Evolutionary conservation across 495 filamentous ascomycete species (phyloP), one percentile per base, ranked within the genome.

Genomic region (Podospora appendiculata): DNA sequence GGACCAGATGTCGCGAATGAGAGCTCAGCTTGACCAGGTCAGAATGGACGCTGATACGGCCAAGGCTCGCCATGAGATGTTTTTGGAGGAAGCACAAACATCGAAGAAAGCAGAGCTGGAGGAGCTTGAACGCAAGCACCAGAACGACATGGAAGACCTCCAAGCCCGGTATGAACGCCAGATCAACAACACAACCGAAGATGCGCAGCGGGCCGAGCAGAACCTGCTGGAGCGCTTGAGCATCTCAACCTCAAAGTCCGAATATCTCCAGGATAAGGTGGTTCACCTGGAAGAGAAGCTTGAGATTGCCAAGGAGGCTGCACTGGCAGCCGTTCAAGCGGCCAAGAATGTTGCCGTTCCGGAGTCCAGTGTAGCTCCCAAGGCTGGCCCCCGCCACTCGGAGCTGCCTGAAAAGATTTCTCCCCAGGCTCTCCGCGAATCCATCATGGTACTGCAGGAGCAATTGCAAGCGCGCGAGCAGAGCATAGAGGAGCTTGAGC

Each of bases 391-490:
- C 19, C 58, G 60, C 47, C 45, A 55, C 58, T 75, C 83, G 41
- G 74, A 79, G 17, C 66, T 81, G 18, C 88, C 88, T 0, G 88
- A 93, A 61, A 93, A 87, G 74, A 87, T 94, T 48, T 95, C 90
- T 12, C 89, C 90, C 6, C 90, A 96, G 66, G 93, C 93, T 10
- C 79, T 98, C 36, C 86, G 93, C 19, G 94, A 98, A 68, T 95
- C 92, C 7, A 95, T 98, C 61, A 78, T 94, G 62, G 93, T 96
- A 17, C 79, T 98, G 32, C 94, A 97, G 65, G 91, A 95, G 64
- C 93, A 98, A 62, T 80, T 98, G 42, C 92, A 96, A 61, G 88
- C 92, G 61, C 90, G 93, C 50, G 93, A 97, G 69, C 78, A 81
- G 17, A 81, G 79, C 19, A 94, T 97, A 59, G 93, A 98, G 60